Evolutionary conservation across 2,329 filamentous ascomycete genomes (phyloP).

Genomic region (Colletotrichum incanum): DNA sequence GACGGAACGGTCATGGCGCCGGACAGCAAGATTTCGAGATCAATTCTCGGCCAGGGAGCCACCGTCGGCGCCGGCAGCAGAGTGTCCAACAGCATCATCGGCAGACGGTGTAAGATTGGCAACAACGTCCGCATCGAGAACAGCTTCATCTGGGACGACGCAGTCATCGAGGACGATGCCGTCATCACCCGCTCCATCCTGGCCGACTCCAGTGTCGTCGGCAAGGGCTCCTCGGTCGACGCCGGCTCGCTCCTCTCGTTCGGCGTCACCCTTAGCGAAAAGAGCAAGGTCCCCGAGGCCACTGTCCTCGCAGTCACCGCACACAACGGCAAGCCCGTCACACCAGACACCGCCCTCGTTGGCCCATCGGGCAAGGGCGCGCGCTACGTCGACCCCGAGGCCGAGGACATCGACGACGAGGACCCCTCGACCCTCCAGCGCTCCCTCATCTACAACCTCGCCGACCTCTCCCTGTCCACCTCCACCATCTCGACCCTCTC

Average conservation of each 20-base stretch:
- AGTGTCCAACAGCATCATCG: slow-evolving; percentile 85
- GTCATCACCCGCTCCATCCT: slow-evolving; percentile 82
- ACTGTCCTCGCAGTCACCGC: slow-evolving; percentile 55
- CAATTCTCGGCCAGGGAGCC: slow-evolving; percentile 83
- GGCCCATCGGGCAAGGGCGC: slow-evolving; percentile 68
- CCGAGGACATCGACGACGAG: slow-evolving; percentile 65
- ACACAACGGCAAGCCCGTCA: slow-evolving; percentile 54
- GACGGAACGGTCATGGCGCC: slow-evolving; percentile 81
- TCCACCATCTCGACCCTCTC: slow-evolving; percentile 73
- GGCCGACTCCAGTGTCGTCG: slow-evolving; percentile 80
- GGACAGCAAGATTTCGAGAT: slow-evolving; percentile 79
- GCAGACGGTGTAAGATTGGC: slow-evolving; percentile 88
- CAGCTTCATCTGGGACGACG: slow-evolving; percentile 91
- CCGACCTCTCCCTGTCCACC: slow-evolving; percentile 66
- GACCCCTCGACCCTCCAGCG: slow-evolving; percentile 69
- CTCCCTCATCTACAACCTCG: slow-evolving; percentile 69
- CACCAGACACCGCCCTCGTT: slow-evolving; percentile 62
- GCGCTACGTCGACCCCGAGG: slow-evolving; percentile 61
- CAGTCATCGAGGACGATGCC: slow-evolving; percentile 81
- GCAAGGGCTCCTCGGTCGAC: slow-evolving; percentile 78
- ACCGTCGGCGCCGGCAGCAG: slow-evolving; percentile 80
- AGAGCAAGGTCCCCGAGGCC: slow-evolving; percentile 60
- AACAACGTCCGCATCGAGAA: slow-evolving; percentile 84
- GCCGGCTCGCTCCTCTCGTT: slow-evolving; percentile 86
- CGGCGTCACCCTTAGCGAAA: slow-evolving; percentile 80